phyloP scores from a whole-genome alignment of 805 yeast species.

The Wickerhamiella galacta region DNA sequence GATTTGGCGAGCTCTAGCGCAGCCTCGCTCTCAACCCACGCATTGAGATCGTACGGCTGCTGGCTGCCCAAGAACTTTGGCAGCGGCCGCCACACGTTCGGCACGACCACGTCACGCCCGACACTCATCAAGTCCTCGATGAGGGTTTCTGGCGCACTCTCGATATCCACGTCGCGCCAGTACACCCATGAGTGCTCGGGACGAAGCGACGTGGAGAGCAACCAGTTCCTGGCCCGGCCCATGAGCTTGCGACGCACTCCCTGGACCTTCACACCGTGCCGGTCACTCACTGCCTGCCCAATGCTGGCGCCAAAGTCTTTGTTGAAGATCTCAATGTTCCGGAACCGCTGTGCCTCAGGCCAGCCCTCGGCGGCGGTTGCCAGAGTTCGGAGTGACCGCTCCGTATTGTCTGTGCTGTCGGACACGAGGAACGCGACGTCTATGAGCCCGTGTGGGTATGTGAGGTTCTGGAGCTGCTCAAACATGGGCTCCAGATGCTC shows the following conservation, averaged over 20 bases:
- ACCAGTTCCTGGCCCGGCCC: conserved; percentile 96
- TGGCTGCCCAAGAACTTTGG: conserved; percentile 81
- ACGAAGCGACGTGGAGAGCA: conserved; percentile 68
- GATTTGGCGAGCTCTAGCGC: conserved; percentile 33
- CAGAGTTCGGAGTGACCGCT: conserved; percentile 46
- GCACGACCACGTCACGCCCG: conserved; percentile 82
- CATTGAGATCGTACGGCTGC: conserved; percentile 90
- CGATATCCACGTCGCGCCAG: conserved; percentile 99
- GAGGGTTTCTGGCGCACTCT: conserved; percentile 70
- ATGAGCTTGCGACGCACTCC: conserved; percentile 90
- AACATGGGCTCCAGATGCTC: conserved; percentile 76
- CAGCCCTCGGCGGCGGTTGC: conserved; percentile 1
- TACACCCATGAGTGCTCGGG: conserved; percentile 96
- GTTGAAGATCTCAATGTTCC: conserved; percentile 67
- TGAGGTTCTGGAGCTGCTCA: conserved; percentile 54
- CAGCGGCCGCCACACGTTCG: conserved; percentile 95
- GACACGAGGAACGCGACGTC: conserved; percentile 77
- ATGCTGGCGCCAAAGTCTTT: conserved; percentile 89
- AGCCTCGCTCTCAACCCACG: conserved; percentile 83
- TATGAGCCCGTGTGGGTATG: conserved; percentile 75
- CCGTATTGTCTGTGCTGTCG: conserved; percentile 76
- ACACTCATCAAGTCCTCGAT: conserved; percentile 90
- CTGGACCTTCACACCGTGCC: conserved; percentile 95
- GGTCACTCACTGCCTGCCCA: conserved; percentile 86
- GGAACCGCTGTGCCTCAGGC: conserved; percentile 47